phyloP scores from a whole-genome alignment of 2,329 filamentous ascomycete genomes.

The Thielaviopsis euricoi region DNA sequence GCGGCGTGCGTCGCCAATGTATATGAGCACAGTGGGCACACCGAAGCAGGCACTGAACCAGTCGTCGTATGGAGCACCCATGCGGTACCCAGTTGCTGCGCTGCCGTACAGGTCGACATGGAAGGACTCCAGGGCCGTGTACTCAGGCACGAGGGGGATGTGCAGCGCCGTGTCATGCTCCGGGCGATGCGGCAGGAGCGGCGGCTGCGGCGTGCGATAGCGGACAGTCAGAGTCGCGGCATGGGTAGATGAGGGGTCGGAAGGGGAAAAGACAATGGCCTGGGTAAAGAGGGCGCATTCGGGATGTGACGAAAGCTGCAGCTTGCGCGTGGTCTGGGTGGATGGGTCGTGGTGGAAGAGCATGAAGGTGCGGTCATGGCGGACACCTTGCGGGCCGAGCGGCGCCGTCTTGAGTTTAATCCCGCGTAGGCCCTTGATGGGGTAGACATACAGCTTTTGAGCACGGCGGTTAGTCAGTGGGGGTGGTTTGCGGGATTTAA shows the following conservation, averaged over 20 bases:
- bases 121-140: conserved; percentile 27
- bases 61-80: conserved; percentile 40
- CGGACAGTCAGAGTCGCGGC: conserved; percentile 21
- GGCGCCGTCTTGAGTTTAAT: conserved; percentile 34
- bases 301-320: conserved; percentile 41
- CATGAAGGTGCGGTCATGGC: conserved; percentile 55
- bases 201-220: not conserved
- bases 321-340: conserved; percentile 29
- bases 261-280: conserved; percentile 29
- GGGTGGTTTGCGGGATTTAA: not conserved
- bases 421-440: conserved; percentile 55
- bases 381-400: conserved; percentile 45
- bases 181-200: conserved; percentile 14
- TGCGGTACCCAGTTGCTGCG: conserved; percentile 40
- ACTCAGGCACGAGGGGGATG: conserved; percentile 40
- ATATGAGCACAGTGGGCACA: conserved; percentile 42
- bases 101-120: conserved; percentile 44
- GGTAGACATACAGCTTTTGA: conserved; percentile 48
- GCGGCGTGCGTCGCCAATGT: conserved; percentile 44
- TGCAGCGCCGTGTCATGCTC: conserved; percentile 26
- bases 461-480: not conserved
- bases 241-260: conserved; percentile 48
- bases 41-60: conserved; percentile 57
- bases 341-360: conserved; percentile 35
- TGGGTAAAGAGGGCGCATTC: conserved; percentile 49